Conservation (phyloP, 257 asterid genomes). For the Solanum bulbocastanum region DNA sequence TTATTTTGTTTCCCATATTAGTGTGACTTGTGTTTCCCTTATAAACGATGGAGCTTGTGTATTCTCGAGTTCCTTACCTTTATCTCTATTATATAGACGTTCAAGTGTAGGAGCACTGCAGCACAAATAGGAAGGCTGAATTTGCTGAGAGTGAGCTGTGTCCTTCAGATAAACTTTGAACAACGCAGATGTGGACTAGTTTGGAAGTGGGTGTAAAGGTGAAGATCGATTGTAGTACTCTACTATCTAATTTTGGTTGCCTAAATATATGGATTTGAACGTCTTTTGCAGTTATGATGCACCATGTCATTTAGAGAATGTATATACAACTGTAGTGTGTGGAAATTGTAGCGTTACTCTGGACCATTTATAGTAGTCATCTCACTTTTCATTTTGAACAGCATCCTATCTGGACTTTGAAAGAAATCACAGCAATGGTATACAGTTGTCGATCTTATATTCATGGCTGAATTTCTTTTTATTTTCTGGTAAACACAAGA, state of each 20-base stretch:
- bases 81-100: background rate
- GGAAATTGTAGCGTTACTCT: background rate
- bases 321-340: background rate
- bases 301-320: background rate
- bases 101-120: background rate
- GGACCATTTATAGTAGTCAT: background rate
- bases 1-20: background rate
- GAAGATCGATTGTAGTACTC: background rate
- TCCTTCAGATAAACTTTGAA: background rate
- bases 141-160: background rate
- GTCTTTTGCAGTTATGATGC: background rate
- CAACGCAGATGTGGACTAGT: background rate
- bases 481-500: background rate
- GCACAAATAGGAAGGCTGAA: background rate
- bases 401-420: background rate
- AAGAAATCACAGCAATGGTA: background rate
- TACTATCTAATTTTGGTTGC: background rate
- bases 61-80: background rate
- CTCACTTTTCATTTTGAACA: background rate
- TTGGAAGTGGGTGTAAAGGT: background rate
- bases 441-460: background rate
- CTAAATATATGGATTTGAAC: background rate
- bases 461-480: background rate
- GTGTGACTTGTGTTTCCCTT: background rate
- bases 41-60: background rate